phyloP scores from a whole-genome alignment of 2,329 filamentous ascomycete genomes.

The Monosporascus sp. region DNA sequence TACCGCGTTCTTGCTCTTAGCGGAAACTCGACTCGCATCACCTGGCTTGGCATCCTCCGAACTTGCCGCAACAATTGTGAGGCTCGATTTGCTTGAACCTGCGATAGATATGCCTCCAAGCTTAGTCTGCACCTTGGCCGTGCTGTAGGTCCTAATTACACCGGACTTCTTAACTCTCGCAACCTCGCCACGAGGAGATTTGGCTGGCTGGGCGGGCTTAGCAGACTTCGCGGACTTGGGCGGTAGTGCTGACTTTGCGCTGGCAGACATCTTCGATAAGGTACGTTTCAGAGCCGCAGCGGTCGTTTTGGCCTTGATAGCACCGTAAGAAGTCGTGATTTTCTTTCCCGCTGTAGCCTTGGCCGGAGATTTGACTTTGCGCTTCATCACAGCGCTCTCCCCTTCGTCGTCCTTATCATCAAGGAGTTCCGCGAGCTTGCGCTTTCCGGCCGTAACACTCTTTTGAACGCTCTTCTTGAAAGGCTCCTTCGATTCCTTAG shows the following conservation, averaged over 20 bases:
- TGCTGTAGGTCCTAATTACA: conserved; percentile 25
- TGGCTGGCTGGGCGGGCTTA: background rate
- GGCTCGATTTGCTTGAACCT: conserved; percentile 12
- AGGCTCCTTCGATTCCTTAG: conserved; percentile 35
- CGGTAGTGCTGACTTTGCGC: conserved; percentile 26
- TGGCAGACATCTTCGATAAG: conserved; percentile 34
- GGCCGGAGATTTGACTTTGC: conserved; percentile 39
- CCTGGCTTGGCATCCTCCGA: conserved; percentile 8
- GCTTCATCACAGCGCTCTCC: conserved; percentile 34
- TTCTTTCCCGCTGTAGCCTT: conserved; percentile 23
- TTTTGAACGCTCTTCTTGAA: conserved; percentile 28
- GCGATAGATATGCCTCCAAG: conserved; percentile 10
- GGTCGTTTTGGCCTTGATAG: conserved; percentile 30
- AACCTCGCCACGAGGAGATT: conserved; percentile 13
- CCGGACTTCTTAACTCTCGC: conserved; percentile 21
- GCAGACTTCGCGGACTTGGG: conserved; percentile 15
- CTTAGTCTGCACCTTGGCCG: conserved; percentile 18
- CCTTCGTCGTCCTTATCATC: conserved; percentile 32
- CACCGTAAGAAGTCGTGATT: conserved; percentile 25
- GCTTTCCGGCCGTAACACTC: conserved; percentile 45
- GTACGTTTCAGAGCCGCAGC: conserved; percentile 34
- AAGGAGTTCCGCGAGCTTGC: conserved; percentile 51
- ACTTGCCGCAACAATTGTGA: conserved; percentile 20
- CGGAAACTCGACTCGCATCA: conserved; percentile 3
- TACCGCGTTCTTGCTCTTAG: conserved; percentile 4